Evolutionary conservation across 352 stramenopile genomes (phyloP).

Genomic region (Pythium aphanidermatum): DNA sequence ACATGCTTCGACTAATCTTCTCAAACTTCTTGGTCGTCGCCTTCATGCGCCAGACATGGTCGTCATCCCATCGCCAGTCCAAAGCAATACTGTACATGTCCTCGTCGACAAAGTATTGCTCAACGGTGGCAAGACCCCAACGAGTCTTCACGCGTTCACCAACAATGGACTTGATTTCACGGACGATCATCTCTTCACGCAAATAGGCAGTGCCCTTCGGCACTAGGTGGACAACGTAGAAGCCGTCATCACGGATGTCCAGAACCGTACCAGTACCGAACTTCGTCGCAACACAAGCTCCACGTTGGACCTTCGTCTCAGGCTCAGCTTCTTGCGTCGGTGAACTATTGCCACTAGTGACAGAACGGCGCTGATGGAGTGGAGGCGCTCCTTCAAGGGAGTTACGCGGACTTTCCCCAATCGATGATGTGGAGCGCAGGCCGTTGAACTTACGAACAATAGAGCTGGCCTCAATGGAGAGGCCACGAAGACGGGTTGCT

Average conservation of each 20-base stretch:
- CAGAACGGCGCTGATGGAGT: constrained; percentile 12
- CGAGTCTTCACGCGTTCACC: constrained; percentile 79
- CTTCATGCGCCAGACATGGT: constrained; percentile 87
- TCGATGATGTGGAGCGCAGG: constrained; percentile 12
- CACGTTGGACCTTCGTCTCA: constrained; percentile 37
- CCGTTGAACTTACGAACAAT: constrained; percentile 17
- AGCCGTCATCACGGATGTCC: constrained; percentile 68
- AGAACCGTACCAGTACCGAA: constrained; percentile 74
- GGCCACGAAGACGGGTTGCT: constrained; percentile 13
- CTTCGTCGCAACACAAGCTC: constrained; percentile 63
- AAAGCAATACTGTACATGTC: constrained; percentile 87
- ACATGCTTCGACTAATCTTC: constrained; percentile 53
- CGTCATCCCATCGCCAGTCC: constrained; percentile 85
- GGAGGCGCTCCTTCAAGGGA: constrained; percentile 34
- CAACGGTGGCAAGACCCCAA: constrained; percentile 77
- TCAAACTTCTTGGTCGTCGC: constrained; percentile 88
- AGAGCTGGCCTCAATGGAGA: constrained; percentile 22
- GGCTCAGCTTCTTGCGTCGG: constrained; percentile 31
- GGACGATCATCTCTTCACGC: constrained; percentile 54
- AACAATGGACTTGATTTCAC: constrained; percentile 81
- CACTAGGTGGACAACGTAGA: constrained; percentile 73
- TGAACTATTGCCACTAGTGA: constrained; percentile 16
- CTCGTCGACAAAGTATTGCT: constrained; percentile 83
- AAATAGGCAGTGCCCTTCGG: constrained; percentile 69
- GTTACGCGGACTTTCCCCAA: constrained; percentile 22